phyloP scores from a whole-genome alignment of 1,284 basidiomycete species.

The Pyrrhoderma lamaoense region DNA sequence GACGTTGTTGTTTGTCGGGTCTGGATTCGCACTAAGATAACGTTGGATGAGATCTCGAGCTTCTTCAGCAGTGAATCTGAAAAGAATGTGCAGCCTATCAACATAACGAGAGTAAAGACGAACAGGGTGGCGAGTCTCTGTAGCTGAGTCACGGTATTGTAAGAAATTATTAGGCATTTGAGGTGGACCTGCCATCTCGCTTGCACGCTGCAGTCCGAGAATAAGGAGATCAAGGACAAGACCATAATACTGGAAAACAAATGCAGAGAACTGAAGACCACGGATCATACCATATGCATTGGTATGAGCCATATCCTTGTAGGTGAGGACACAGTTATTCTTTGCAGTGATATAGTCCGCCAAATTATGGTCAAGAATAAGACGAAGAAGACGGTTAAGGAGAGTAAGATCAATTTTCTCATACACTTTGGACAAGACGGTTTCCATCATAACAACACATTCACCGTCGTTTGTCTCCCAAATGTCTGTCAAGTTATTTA shows the following conservation, averaged over 20 bases:
- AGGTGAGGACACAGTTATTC: conserved; percentile 86
- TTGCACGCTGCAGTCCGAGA: conserved; percentile 88
- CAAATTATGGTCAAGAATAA: conserved; percentile 95
- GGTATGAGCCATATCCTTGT: conserved; percentile 92
- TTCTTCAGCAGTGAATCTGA: conserved; percentile 98
- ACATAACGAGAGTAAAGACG: conserved; percentile 93
- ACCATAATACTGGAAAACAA: conserved; percentile 97
- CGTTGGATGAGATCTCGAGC: conserved; percentile 96
- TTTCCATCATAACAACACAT: conserved; percentile 97
- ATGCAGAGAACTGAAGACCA: conserved; percentile 92
- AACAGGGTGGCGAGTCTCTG: conserved; percentile 91
- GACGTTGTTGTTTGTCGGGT: conserved; percentile 98
- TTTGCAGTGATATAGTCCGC: conserved; percentile 98
- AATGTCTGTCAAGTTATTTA: conserved; percentile 89
- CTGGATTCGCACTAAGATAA: conserved; percentile 93
- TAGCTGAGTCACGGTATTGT: conserved; percentile 88
- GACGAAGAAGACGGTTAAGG: conserved; percentile 85
- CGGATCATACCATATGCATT: conserved; percentile 91
- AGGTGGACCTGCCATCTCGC: conserved; percentile 95
- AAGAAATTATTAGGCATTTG: conserved; percentile 95
- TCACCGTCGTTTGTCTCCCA: conserved; percentile 97
- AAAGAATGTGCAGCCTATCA: conserved; percentile 89
- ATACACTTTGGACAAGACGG: conserved; percentile 90
- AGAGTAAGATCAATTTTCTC: conserved; percentile 96
- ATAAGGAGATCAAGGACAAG: conserved; percentile 88